phyloP scores from a whole-genome alignment of 371 early-diverging fungal genomes.

The Haplosporangium sp. region DNA sequence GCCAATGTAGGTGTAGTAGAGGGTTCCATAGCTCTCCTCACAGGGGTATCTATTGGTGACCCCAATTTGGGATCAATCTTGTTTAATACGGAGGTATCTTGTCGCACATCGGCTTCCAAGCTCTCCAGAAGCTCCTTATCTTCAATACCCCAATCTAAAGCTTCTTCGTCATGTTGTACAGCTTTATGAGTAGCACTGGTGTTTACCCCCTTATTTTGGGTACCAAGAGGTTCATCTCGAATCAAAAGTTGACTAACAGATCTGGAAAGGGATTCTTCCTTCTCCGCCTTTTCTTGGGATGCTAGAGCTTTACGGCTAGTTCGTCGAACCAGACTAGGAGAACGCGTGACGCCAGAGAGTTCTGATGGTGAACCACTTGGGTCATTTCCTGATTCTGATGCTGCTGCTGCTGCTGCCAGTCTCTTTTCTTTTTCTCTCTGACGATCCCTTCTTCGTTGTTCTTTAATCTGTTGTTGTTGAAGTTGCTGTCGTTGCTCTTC shows the following conservation, averaged over 20 bases:
- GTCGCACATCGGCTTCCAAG: constrained; percentile 27
- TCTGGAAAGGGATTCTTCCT: constrained; percentile 5
- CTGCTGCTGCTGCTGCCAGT: background rate
- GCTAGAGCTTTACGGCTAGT: constrained; percentile 13
- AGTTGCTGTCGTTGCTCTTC: constrained; percentile 20
- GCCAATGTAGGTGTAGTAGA: constrained; percentile 7
- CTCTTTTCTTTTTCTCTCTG: constrained; percentile 21
- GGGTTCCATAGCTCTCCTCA: constrained; percentile 14
- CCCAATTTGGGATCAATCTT: constrained; percentile 10
- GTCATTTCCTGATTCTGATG: background rate
- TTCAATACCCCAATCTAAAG: constrained; percentile 31
- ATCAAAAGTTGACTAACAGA: constrained; percentile 19
- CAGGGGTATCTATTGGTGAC: constrained; percentile 29
- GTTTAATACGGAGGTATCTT: background rate
- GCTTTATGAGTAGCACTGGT: background rate
- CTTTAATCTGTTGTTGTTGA: constrained; percentile 23
- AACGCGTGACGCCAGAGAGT: constrained; percentile 6
- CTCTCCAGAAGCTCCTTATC: constrained; percentile 33
- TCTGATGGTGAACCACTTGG: constrained; percentile 5
- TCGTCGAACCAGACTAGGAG: constrained; percentile 32
- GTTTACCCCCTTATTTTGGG: background rate
- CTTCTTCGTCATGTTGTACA: constrained; percentile 18
- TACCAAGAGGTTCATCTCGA: constrained; percentile 1
- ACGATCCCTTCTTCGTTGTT: constrained; percentile 25
- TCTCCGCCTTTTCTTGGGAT: background rate